phyloP scores from a whole-genome alignment of 139 green algal genomes.

The Haematococcus sp. region DNA sequence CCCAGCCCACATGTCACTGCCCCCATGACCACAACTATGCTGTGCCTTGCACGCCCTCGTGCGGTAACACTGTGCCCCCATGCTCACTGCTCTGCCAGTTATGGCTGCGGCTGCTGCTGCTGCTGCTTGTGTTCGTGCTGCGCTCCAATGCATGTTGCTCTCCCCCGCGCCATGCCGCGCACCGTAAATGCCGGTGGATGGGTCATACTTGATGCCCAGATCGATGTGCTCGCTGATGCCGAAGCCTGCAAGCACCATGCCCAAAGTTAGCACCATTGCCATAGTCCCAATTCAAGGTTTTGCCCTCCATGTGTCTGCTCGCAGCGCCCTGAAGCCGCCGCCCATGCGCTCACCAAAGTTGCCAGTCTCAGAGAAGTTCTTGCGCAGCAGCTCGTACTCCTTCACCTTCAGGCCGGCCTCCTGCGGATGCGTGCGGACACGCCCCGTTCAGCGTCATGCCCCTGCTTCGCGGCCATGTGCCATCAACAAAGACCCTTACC shows the following conservation, averaged over 20 bases:
- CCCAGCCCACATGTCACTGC: too few species aligned
- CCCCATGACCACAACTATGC: too few species aligned
- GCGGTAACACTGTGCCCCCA: too few species aligned
- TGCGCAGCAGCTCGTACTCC: slow-evolving; percentile 97
- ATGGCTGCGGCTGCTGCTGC: too few species aligned
- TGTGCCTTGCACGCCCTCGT: too few species aligned
- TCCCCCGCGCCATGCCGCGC: slow-evolving; percentile 34
- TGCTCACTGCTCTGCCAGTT: not conserved
- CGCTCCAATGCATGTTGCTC: too few species aligned
- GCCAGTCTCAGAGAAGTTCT: slow-evolving; percentile 95
- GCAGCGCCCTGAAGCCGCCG: not conserved
- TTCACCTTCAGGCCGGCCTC: slow-evolving; percentile 99
- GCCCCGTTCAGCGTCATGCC: not conserved
- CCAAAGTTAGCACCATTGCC: not conserved
- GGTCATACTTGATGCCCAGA: slow-evolving; percentile 99
- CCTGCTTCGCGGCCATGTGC: not conserved
- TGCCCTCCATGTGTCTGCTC: not conserved
- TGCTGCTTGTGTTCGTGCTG: too few species aligned
- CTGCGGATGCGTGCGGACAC: slow-evolving; percentile 31
- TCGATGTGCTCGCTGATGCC: slow-evolving; percentile 99
- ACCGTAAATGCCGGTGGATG: slow-evolving; percentile 99
- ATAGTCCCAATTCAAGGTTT: not conserved
- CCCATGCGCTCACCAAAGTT: slow-evolving; percentile 81
- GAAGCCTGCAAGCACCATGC: slow-evolving; percentile 61
- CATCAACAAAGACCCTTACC: slow-evolving; percentile 33